Conservation (phyloP, 2,329 filamentous ascomycete species). For the Parastagonospora avenae region DNA sequence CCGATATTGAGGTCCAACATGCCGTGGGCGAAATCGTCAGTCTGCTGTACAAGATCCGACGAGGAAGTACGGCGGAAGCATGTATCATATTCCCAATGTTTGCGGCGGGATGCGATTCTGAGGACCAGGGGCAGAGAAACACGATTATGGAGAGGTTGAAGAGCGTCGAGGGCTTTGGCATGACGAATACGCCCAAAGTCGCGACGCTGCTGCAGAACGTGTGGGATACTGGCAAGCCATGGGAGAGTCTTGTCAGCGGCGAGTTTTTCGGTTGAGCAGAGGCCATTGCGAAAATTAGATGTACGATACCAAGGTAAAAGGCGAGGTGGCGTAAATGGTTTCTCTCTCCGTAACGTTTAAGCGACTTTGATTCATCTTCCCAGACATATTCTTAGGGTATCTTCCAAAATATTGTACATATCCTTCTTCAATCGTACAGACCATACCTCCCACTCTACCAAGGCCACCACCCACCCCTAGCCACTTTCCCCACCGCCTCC, state of each 20-base stretch:
- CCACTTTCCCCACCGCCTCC: conserved; percentile 16
- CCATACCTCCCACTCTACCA: conserved; percentile 16
- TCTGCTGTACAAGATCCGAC: conserved; percentile 65
- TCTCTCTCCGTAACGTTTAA: too few relatives aligned
- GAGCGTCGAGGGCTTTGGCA: conserved; percentile 72
- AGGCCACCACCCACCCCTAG: conserved; percentile 31
- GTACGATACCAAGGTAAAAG: neutral
- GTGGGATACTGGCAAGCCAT: conserved; percentile 70
- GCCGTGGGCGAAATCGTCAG: conserved; percentile 68
- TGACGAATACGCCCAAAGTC: conserved; percentile 74
- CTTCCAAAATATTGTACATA: neutral
- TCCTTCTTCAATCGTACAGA: neutral
- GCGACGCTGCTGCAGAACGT: conserved; percentile 69
- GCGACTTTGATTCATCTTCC: too few relatives aligned
- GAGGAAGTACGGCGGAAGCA: conserved; percentile 73
- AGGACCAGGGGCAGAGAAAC: conserved; percentile 59
- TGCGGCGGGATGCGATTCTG: conserved; percentile 77
- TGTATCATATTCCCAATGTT: conserved; percentile 82
- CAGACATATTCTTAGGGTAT: too few relatives aligned
- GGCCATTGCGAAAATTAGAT: neutral
- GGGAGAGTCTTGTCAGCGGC: conserved; percentile 69
- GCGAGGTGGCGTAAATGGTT: neutral
- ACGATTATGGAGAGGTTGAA: conserved; percentile 69
- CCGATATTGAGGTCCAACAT: conserved; percentile 65
- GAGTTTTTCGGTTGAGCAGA: conserved; percentile 66